Base-by-base conservation (phyloP, 192 early-diverging fungal species). In the Coemansia sp. region DNA sequence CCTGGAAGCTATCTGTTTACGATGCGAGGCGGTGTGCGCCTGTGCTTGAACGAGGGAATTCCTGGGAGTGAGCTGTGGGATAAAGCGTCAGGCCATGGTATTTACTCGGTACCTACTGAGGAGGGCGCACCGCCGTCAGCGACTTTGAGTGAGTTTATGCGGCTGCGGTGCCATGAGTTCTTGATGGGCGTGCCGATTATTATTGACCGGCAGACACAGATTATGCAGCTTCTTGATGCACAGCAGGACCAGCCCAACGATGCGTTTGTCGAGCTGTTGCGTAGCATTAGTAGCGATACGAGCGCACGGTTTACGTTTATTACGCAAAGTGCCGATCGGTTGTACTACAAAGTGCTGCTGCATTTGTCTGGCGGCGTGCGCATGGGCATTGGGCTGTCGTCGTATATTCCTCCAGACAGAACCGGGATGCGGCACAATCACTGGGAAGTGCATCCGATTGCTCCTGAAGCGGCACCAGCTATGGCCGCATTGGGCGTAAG, bases 391-490 rank as follows among this genome's bases (percentile, higher is more conserved):
- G 80, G 80, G 0, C 71, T 82, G 21, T 82, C 74, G 14, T 64
- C 80, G 25, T 76, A 65, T 31, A 77, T 77, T 17, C 70, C 75
- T 22, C 80, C 80, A 3, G 75, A 74, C 55, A 17, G 26, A 2
- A 10, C 57, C 17, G 80, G 80, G 17, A 38, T 65, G 19, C 70
- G 74, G 11, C 74, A 68, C 55, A 82, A 77, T 39, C 80, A 82
- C 37, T 82, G 80, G 80, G 75, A 82, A 16, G 75, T 82, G 4
- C 74, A 77, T 45, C 80, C 80, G 6, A 82, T 77, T 38, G 80
- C 80, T 19, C 80, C 75, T 10, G 80, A 82, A 35, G 57, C 59
- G 21, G 72, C 71, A 0, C 27, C 16, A 2, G 62, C 68, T 2
- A 55, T 62, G 38, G 54, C 69, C 3, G 1, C 53, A 7, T 17